Evolutionary conservation across 305 asterid species (phyloP), one percentile per base, ranked within the genome.

Genomic region (Withania somnifera): DNA sequence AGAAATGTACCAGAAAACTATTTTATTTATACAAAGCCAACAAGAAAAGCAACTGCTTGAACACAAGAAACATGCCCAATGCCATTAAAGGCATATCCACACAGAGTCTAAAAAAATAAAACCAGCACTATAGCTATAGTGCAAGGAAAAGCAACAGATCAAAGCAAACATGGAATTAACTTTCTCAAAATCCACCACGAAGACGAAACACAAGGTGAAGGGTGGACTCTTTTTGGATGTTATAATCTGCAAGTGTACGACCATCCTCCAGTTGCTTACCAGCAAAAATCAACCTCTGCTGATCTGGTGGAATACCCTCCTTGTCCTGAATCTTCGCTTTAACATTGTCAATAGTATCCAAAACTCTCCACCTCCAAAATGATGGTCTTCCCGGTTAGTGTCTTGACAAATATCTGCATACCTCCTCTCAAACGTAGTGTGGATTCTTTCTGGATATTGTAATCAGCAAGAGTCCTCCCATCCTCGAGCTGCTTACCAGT

Each of bases 191-290:
- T 56, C 85, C 82, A 10, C 85, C 85, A 8, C 85, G 82, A 36
- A 76, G 82, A 20, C 85, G 85, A 75, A 82, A 82, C 24, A 82
- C 84, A 10, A 82, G 81, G 76, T 82, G 84, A 42, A 38, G 45
- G 45, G 45, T 82, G n/a, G 84, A 75, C 24, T 82, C 84, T 34
- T 82, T 82, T 42, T 73, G 81, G 76, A 82, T 82, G 63, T 82
- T 73, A 17, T 82, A 82, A 67, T 82, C 84, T 2, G 84, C 84
- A 57, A 73, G 81, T 20, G 84, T 82, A 19, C 84, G 73, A 1
- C 84, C 84, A 82, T 82, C 84, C 76, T 82, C 84, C 7, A 82
- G 77, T 81, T 82, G 84, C 61, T 82, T 82, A 17, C 84, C 84
- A 40, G 84, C 84, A 68, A 38, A 38, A 38, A 38, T 38, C 45